A percentile compares a stretch with the other conserved stretches of the same genome.
phyloP scores from a whole-genome alignment of 176 grass and related monocot genomes.

The Chrysopogon serrulatus region DNA sequence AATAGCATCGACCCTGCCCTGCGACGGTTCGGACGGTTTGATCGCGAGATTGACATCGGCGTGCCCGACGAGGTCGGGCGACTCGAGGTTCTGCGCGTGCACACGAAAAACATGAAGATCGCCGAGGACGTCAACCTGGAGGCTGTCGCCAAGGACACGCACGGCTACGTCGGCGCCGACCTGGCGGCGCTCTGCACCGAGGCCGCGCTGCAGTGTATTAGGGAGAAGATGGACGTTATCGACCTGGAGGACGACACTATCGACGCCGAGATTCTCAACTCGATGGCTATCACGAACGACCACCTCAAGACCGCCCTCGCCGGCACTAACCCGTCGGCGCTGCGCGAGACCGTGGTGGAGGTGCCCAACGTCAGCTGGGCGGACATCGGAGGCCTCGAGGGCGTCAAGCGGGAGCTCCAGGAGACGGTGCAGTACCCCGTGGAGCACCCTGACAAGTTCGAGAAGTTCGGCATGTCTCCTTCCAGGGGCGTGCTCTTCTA shows the following conservation, averaged over 20 bases:
- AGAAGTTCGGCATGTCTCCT: slow-evolving; percentile 64
- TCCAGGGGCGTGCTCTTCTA: slow-evolving; percentile 72
- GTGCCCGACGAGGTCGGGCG: slow-evolving; percentile 57
- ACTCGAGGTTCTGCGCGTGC: slow-evolving; percentile 52
- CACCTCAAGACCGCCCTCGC: slow-evolving; percentile 56
- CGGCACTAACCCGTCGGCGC: slow-evolving; percentile 56
- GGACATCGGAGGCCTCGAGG: slow-evolving; percentile 66
- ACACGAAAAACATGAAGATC: slow-evolving; percentile 53
- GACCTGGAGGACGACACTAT: slow-evolving; percentile 59
- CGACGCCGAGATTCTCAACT: slow-evolving; percentile 55
- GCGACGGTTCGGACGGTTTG: slow-evolving; percentile 55
- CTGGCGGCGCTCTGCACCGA: slow-evolving; percentile 56
- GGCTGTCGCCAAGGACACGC: slow-evolving; percentile 48
- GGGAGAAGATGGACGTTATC: slow-evolving; percentile 79
- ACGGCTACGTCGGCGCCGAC: slow-evolving; percentile 58
- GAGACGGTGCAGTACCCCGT: slow-evolving; percentile 67
- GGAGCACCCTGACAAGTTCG: slow-evolving; percentile 63
- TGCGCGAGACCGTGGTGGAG: slow-evolving; percentile 63
- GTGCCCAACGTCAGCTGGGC: slow-evolving; percentile 63
- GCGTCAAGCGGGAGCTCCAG: slow-evolving; percentile 66
- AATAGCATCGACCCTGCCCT: slow-evolving; percentile 68
- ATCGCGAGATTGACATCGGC: slow-evolving; percentile 58
- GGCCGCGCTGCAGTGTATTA: slow-evolving; percentile 60
- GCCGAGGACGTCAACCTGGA: slow-evolving; percentile 50
- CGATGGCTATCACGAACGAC: slow-evolving; percentile 56